A percentile compares a stretch with the other conserved stretches of the same genome.
These are phyloP conservation scores for Typha latifolia DNA, from an alignment of 176 grass and related monocot genomes.

Conservation along the genomic window DNA sequence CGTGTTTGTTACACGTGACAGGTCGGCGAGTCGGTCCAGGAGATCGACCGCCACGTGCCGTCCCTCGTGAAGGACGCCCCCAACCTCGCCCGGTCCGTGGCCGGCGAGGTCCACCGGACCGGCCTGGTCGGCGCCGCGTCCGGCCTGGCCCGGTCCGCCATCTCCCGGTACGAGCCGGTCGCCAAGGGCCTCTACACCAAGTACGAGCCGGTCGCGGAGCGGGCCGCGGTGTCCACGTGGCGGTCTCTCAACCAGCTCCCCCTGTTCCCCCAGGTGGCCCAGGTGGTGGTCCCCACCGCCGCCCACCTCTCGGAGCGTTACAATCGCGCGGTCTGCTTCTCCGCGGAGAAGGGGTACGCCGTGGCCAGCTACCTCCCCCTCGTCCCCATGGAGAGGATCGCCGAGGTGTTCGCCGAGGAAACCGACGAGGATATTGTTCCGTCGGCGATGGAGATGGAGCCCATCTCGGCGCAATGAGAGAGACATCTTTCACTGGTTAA, in stretches of 20 bases:
- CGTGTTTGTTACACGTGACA: not conserved
- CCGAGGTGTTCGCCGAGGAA: conserved; percentile 38
- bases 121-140: conserved; percentile 65
- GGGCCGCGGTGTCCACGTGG: conserved; percentile 48
- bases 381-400: conserved; percentile 56
- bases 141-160: conserved; percentile 44
- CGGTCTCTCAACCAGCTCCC: conserved; percentile 78
- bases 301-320: conserved; percentile 59
- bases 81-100: conserved; percentile 33
- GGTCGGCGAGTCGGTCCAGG: conserved; percentile 60
- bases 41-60: conserved; percentile 54
- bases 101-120: conserved; percentile 41
- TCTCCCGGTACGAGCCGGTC: conserved; percentile 34
- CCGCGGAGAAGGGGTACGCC: conserved; percentile 50
- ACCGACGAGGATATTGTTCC: not conserved
- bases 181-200: conserved; percentile 56
- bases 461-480: conserved; percentile 30
- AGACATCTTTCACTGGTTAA: not conserved
- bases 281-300: conserved; percentile 52
- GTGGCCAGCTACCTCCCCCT: conserved; percentile 71
- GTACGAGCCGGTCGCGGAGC: conserved; percentile 69
- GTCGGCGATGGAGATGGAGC: conserved; percentile 41
- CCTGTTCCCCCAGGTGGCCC: conserved; percentile 52
- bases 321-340: conserved; percentile 39
- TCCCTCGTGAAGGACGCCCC: conserved; percentile 62